A percentile compares a stretch with the other conserved stretches of the same genome.
Conservation (phyloP, 1,139 yeast genomes). For the Wickerhamiella infanticola region DNA sequence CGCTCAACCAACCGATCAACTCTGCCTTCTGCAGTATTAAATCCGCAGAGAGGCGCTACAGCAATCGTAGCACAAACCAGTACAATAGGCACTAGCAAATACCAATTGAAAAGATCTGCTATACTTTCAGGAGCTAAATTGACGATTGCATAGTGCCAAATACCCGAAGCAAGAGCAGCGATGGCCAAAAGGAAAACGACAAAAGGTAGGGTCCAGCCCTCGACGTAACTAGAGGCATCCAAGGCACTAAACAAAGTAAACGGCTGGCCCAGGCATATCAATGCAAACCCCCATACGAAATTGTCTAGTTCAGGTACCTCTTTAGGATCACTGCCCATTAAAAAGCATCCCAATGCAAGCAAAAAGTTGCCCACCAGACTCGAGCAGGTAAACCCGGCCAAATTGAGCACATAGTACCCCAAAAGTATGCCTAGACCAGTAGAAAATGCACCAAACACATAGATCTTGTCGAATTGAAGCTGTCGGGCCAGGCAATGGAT, state of each 20-base stretch:
- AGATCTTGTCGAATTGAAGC: constrained; percentile 9
- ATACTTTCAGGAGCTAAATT: constrained; percentile 34
- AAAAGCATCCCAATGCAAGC: constrained; percentile 12
- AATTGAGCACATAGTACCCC: constrained; percentile 8
- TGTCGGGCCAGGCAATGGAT: constrained; percentile 8
- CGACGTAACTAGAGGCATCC: constrained; percentile 61
- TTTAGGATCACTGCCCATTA: constrained; percentile 7
- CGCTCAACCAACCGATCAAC: constrained; percentile 3
- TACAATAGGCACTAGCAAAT: constrained; percentile 49
- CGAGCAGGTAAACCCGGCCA: constrained; percentile 11
- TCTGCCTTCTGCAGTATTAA: constrained; percentile 4
- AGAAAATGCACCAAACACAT: constrained; percentile 5
- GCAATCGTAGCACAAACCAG: constrained; percentile 61
- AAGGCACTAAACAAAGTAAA: constrained; percentile 66
- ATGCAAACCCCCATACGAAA: constrained; percentile 45
- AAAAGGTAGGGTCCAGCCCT: constrained; percentile 49
- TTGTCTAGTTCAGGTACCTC: constrained; percentile 29
- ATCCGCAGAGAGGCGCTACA: constrained; percentile 7
- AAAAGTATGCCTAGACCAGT: constrained; percentile 9
- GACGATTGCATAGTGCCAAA: constrained; percentile 48
- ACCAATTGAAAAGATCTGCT: constrained; percentile 29
- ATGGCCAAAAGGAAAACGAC: constrained; percentile 64
- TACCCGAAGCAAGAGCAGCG: constrained; percentile 62
- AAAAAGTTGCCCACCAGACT: constrained; percentile 10
- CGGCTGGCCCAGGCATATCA: constrained; percentile 71